These are phyloP conservation scores for Volutella citrinella DNA, from an alignment of 2,329 filamentous ascomycete species.

Conservation along the genomic window DNA sequence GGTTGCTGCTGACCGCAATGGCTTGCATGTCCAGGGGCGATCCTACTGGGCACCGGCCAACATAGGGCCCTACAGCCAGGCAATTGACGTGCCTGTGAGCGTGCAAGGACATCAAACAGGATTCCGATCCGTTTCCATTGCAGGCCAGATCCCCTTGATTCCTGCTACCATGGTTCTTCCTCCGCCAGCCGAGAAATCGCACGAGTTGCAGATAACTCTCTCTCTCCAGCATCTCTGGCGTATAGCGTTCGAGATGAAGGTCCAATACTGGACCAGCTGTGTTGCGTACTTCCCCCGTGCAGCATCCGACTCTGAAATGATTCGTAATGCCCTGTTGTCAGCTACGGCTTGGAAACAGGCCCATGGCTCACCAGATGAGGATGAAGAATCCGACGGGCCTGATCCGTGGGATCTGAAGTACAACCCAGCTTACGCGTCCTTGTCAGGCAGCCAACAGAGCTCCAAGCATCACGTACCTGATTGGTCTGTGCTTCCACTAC, in stretches of 20 bases:
- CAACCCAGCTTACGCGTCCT: slow-evolving; percentile 46
- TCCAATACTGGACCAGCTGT: slow-evolving; percentile 71
- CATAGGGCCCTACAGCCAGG: slow-evolving; percentile 95
- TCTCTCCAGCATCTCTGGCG: slow-evolving; percentile 88
- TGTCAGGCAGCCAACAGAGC: slow-evolving; percentile 27
- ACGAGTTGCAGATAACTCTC: slow-evolving; percentile 61
- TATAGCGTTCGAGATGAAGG: slow-evolving; percentile 68
- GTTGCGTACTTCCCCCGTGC: slow-evolving; percentile 67
- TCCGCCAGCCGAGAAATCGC: slow-evolving; percentile 32
- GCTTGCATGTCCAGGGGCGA: slow-evolving; percentile 84
- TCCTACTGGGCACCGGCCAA: slow-evolving; percentile 99
- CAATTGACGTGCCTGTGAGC: slow-evolving; percentile 53
- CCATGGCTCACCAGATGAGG: slow-evolving; percentile 41
- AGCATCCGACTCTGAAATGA: slow-evolving; percentile 23
- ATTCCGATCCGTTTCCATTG: slow-evolving; percentile 58
- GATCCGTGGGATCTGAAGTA: slow-evolving; percentile 70
- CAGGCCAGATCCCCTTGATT: slow-evolving; percentile 87
- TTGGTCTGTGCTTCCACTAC: slow-evolving; percentile 42
- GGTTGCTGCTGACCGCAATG: slow-evolving; percentile 42
- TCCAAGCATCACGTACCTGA: slow-evolving; percentile 42
- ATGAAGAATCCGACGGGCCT: slow-evolving; percentile 46
- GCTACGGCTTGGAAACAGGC: slow-evolving; percentile 46
- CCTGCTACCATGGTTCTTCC: slow-evolving; percentile 73
- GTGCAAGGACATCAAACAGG: slow-evolving; percentile 12
- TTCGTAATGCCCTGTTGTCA: slow-evolving; percentile 39